These are phyloP conservation scores for Hymenoscyphus linearis DNA, from an alignment of 2,329 filamentous ascomycete species.

Conservation along the genomic window DNA sequence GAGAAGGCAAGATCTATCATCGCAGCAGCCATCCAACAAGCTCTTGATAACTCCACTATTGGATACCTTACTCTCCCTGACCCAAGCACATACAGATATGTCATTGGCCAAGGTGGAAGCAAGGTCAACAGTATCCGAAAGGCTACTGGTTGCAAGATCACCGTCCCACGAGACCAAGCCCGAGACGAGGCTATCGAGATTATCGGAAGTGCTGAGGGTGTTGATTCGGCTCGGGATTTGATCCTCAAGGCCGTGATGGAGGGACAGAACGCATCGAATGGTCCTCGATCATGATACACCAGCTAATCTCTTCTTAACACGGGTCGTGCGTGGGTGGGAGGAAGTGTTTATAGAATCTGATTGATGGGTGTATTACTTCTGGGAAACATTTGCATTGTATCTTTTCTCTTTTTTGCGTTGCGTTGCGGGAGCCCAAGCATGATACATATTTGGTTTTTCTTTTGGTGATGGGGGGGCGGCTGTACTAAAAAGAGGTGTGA, in stretches of 20 bases:
- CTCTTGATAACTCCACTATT: constrained; percentile 62
- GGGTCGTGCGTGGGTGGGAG: background rate
- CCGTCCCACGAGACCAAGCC: constrained; percentile 77
- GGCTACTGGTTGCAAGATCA: constrained; percentile 89
- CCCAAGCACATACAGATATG: constrained; percentile 79
- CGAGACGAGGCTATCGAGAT: constrained; percentile 84
- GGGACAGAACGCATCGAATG: constrained; percentile 34
- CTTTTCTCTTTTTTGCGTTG: background rate
- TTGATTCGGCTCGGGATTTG: constrained; percentile 82
- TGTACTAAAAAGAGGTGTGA: no score
- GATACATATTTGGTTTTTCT: no score
- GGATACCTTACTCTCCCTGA: constrained; percentile 87
- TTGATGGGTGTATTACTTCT: constrained; percentile 2
- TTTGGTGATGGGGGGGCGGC: no score
- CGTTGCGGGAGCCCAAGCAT: no score
- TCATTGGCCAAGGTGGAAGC: constrained; percentile 82
- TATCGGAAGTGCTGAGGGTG: constrained; percentile 68
- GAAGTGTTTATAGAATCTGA: background rate
- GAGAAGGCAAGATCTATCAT: constrained; percentile 75
- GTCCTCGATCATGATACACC: constrained; percentile 9
- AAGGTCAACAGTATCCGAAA: constrained; percentile 92
- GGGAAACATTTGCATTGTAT: background rate
- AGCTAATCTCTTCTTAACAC: background rate
- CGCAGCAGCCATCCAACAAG: constrained; percentile 66
- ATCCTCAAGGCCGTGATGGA: constrained; percentile 79